phyloP scores from a whole-genome alignment of 257 asterid species.

The Solanum sejunctum region DNA sequence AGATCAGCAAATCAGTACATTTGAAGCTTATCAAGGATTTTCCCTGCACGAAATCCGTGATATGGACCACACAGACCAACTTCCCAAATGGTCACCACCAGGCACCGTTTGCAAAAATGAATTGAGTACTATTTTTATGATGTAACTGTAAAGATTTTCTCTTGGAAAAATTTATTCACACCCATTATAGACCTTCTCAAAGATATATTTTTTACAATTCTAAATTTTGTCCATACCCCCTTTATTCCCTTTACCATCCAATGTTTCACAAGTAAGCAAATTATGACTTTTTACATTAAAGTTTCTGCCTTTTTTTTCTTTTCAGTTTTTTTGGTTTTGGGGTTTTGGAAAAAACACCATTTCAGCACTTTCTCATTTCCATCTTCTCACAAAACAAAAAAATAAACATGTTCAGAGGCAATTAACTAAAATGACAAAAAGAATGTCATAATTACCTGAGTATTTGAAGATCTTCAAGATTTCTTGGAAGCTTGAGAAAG shows the following conservation, averaged over 20 bases:
- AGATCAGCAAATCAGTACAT: neutral
- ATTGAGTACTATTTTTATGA: neutral
- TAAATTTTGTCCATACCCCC: neutral
- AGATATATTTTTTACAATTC: neutral
- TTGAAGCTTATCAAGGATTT: neutral
- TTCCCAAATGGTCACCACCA: neutral
- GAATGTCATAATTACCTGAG: conserved; percentile 38
- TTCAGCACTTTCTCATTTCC: neutral
- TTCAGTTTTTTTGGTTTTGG: neutral
- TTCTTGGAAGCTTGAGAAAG: conserved; percentile 86
- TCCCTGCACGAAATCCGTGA: neutral
- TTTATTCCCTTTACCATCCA: neutral
- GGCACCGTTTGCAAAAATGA: neutral
- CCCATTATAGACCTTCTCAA: neutral
- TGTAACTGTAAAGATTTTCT: neutral
- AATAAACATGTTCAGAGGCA: neutral
- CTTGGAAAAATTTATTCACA: neutral
- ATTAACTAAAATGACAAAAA: neutral
- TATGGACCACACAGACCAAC: neutral
- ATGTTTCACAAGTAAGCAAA: neutral
- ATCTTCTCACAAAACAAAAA: neutral
- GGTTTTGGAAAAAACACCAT: neutral
- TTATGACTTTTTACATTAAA: neutral
- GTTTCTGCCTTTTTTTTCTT: neutral
- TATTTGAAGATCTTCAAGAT: conserved; percentile 75